Percentiles rank a stretch among this genome's conserved stretches.
Evolutionary conservation across 2,329 filamentous ascomycete genomes (phyloP).

Genomic region (Cercospora sojina): DNA sequence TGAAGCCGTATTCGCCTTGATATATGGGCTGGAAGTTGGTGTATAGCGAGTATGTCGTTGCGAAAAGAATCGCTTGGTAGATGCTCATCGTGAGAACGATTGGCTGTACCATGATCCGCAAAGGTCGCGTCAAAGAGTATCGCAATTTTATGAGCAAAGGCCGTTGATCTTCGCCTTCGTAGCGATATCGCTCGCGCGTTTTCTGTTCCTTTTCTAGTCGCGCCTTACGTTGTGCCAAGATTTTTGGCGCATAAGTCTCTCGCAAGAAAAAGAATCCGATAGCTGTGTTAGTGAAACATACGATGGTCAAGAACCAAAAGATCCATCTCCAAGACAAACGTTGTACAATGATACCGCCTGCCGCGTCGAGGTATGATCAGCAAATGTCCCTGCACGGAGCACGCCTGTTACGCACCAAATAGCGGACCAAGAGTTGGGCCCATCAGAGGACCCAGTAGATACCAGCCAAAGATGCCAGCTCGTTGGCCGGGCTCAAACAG

Average conservation of each 20-base stretch:
- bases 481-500: conserved; percentile 51
- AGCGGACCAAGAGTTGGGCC: conserved; percentile 45
- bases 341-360: conserved; percentile 45
- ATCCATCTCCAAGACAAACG: conserved; percentile 50
- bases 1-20: conserved; percentile 45
- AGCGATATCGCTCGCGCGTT: conserved; percentile 44
- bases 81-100: conserved; percentile 49
- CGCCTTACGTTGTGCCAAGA: conserved; percentile 41
- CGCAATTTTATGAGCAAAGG: conserved; percentile 41
- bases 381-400: neutral
- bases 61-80: conserved; percentile 50
- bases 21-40: conserved; percentile 52
- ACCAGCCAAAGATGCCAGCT: conserved; percentile 50
- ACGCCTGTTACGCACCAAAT: conserved; percentile 33
- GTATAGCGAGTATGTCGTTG: conserved; percentile 51
- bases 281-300: conserved; percentile 44
- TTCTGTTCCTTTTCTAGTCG: conserved; percentile 38
- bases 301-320: conserved; percentile 50
- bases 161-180: conserved; percentile 45
- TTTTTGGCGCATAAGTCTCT: conserved; percentile 48
- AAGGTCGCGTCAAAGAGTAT: conserved; percentile 42
- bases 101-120: conserved; percentile 47
- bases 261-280: conserved; percentile 46
- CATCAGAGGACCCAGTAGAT: conserved; percentile 46
- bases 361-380: too few species aligned